Base-by-base conservation (phyloP, 495 filamentous ascomycete genomes). In the Talaromyces liani region DNA sequence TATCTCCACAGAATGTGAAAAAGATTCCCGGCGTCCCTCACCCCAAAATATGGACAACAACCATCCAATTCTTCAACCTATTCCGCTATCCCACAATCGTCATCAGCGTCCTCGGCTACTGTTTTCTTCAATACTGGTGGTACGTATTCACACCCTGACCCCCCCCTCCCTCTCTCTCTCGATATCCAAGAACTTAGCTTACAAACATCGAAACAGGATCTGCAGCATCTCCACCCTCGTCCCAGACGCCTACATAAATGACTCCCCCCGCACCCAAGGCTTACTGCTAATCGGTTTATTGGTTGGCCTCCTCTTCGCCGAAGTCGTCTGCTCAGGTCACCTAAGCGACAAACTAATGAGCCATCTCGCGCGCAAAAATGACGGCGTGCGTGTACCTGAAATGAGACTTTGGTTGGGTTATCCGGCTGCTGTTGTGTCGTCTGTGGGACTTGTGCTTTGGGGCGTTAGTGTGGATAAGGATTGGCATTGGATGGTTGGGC, bases 61-160 rank as follows among this genome's bases (percentile, higher is more conserved):
- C 76, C 18, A 31, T 77, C 24, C 69, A 72, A 31, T 80, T 81
- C 60, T 53, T 69, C 34, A 72, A 71, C 63, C 75, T 75, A 25
- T 80, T 71, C 65, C 73, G 74, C 61, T 82, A 73, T 64, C 72
- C 71, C 6, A 75, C 74, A 29, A 72, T 81, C 0, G 63, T 70
- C 2, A 64, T 80, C 18, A 54, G 71, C 2, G 69, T 82, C 6
- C 65, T 79, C 10, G 66, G 72, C 27, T 84, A 79, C 66, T 79
- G 74, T 66, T 82, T 82, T 65, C 72, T 73, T 4, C 80, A 75
- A 73, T 83, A 84, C 65, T 83, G 81, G 81, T 84, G 79, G 80
- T 59, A 36, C 22, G 31, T 39, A 27, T 27, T 27, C 27, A 59
- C 29, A 16, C 4, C 9, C 6, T n/a, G n/a, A n/a, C n/a, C n/a